Evolutionary conservation across 1,284 basidiomycete species (phyloP).

Genomic region (Vanrija humicola): DNA sequence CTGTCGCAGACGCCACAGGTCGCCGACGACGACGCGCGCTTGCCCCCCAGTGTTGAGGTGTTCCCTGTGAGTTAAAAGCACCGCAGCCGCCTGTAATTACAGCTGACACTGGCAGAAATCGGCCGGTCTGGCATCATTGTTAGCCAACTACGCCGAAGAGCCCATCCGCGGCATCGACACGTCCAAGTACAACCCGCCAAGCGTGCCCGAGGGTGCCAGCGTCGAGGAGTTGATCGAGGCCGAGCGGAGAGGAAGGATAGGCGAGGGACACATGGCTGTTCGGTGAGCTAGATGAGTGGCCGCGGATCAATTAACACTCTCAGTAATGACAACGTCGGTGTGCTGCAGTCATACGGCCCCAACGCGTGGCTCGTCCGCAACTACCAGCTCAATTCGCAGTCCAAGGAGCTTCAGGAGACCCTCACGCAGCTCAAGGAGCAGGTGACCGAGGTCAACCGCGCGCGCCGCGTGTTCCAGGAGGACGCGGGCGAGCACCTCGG

Average conservation of each 20-base stretch:
- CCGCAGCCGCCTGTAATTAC: neutral
- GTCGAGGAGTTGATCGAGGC: conserved; percentile 76
- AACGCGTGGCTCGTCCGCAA: conserved; percentile 91
- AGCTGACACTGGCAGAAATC: conserved; percentile 30
- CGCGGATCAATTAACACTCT: neutral
- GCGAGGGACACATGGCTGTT: conserved; percentile 83
- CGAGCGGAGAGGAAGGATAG: conserved; percentile 73
- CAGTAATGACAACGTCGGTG: conserved; percentile 76
- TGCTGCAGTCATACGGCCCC: conserved; percentile 80
- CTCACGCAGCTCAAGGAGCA: conserved; percentile 68
- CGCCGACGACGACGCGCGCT: conserved; percentile 58
- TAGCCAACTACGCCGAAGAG: conserved; percentile 59
- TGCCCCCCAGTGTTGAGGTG: conserved; percentile 62
- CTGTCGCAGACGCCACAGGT: conserved; percentile 33
- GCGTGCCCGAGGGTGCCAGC: conserved; percentile 57
- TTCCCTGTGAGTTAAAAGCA: conserved; percentile 31
- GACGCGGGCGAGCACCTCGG: conserved; percentile 41
- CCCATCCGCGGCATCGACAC: conserved; percentile 68
- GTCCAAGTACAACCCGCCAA: conserved; percentile 72
- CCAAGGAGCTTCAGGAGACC: conserved; percentile 66
- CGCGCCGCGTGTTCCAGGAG: conserved; percentile 66
- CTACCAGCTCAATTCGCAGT: conserved; percentile 74
- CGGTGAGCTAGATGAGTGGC: conserved; percentile 55
- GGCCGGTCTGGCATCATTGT: conserved; percentile 59
- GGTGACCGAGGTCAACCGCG: conserved; percentile 76